Evolutionary conservation across 805 yeast genomes (phyloP).

Genomic region (Barnettozyma californica): DNA sequence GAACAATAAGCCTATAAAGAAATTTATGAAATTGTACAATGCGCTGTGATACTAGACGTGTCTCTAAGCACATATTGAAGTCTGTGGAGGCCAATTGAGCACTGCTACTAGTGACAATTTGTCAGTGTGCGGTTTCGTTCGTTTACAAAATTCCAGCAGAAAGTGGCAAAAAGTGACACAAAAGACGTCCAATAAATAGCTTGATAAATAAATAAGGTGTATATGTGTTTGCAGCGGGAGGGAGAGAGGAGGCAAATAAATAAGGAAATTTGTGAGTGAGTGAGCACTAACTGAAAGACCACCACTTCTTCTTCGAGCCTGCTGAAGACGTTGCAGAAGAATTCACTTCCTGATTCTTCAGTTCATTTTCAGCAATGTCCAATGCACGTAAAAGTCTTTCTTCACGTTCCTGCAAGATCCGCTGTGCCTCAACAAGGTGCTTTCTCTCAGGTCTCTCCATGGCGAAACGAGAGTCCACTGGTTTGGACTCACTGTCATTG

Average conservation of each 20-base stretch:
- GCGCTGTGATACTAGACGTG: background rate
- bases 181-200: background rate
- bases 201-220: background rate
- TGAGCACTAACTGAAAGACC: background rate
- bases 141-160: background rate
- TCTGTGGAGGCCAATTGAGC: background rate
- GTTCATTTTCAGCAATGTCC: constrained; percentile 6
- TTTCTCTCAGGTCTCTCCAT: constrained; percentile 65
- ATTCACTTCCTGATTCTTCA: constrained; percentile 29
- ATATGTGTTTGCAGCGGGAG: too few relatives aligned
- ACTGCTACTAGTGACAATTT: background rate
- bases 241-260: background rate
- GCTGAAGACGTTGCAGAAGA: background rate
- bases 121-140: background rate
- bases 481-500: constrained; percentile 33
- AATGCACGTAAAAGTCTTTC: constrained; percentile 28
- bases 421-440: constrained; percentile 71
- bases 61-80: background rate
- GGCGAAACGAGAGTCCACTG: constrained; percentile 35
- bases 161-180: background rate
- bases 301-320: constrained; percentile 1
- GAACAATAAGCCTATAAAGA: background rate
- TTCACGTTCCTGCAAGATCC: constrained; percentile 63
- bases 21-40: background rate
- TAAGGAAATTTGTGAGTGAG: too few relatives aligned